These are phyloP conservation scores for Tremella mesenterica DNA, from an alignment of 768 basidiomycete genomes.

Conservation along the genomic window DNA sequence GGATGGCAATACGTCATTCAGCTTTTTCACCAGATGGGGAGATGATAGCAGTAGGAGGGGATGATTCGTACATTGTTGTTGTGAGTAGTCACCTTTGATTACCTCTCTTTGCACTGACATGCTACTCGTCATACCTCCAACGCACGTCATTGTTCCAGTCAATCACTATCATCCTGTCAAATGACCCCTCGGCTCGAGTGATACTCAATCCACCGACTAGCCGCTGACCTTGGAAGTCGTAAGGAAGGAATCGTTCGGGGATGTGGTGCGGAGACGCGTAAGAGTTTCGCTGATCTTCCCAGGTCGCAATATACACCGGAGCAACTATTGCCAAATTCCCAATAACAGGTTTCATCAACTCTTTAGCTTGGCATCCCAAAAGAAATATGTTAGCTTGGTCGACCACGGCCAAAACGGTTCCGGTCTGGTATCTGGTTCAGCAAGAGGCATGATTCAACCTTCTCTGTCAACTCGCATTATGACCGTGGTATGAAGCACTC, in stretches of 20 bases:
- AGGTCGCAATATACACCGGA: slow-evolving; percentile 30
- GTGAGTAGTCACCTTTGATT: slow-evolving; percentile 13
- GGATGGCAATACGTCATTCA: slow-evolving; percentile 28
- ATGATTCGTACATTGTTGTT: slow-evolving; percentile 28
- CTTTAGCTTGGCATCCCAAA: slow-evolving; percentile 31
- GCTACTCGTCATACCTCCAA: too few species aligned
- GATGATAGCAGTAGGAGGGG: slow-evolving; percentile 32
- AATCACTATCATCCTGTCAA: too few species aligned
- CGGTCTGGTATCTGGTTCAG: slow-evolving; percentile 27
- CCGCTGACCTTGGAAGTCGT: too few species aligned
- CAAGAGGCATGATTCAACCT: too few species aligned
- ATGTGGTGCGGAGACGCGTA: background rate
- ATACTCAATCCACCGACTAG: too few species aligned
- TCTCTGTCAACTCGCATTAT: too few species aligned
- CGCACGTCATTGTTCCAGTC: too few species aligned
- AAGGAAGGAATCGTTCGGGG: too few species aligned
- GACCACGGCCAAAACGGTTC: slow-evolving; percentile 17
- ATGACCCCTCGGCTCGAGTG: too few species aligned
- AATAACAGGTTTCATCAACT: slow-evolving; percentile 16
- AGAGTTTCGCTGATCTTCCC: background rate
- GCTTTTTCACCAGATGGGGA: slow-evolving; percentile 37
- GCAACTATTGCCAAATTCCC: slow-evolving; percentile 21
- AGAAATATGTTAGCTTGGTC: slow-evolving; percentile 30
- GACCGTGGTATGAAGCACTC: too few species aligned
- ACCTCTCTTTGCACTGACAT: too few species aligned